phyloP scores from a whole-genome alignment of 139 green algal genomes.

The Chlorella sp. region DNA sequence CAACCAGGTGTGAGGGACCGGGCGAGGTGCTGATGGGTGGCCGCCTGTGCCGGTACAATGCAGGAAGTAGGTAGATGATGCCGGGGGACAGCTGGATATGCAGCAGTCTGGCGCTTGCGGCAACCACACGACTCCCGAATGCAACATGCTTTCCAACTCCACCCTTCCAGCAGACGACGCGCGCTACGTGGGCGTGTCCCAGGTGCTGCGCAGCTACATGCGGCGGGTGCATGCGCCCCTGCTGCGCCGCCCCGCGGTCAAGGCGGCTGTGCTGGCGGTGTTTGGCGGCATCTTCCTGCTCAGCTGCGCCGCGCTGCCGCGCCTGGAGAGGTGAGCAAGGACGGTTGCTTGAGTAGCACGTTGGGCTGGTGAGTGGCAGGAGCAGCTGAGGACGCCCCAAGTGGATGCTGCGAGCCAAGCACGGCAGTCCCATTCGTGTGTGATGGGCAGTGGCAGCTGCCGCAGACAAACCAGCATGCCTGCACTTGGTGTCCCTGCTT shows the following conservation, averaged over 20 bases:
- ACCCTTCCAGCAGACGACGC: constrained; percentile 1
- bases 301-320: constrained; percentile 46
- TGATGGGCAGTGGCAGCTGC: too few relatives aligned
- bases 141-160: too few relatives aligned
- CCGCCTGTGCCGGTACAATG: too few relatives aligned
- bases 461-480: too few relatives aligned
- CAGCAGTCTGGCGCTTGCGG: background rate
- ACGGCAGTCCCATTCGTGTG: too few relatives aligned
- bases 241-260: constrained; percentile 55
- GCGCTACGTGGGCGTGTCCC: background rate
- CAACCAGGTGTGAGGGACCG: constrained; percentile 8
- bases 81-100: too few relatives aligned
- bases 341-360: too few relatives aligned
- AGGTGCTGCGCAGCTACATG: constrained; percentile 66
- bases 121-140: background rate
- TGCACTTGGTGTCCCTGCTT: background rate
- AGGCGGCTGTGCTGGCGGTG: constrained; percentile 61
- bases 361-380: background rate
- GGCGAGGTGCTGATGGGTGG: too few relatives aligned
- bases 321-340: constrained; percentile 44
- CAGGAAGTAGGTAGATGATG: too few relatives aligned
- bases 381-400: too few relatives aligned
- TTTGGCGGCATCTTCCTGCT: constrained; percentile 51
- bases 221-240: constrained; percentile 65
- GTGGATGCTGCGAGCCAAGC: too few relatives aligned